Evolutionary conservation across 2,329 filamentous ascomycete genomes (phyloP), one percentile per base, ranked within the genome.

Genomic region (Nemania sp.): DNA sequence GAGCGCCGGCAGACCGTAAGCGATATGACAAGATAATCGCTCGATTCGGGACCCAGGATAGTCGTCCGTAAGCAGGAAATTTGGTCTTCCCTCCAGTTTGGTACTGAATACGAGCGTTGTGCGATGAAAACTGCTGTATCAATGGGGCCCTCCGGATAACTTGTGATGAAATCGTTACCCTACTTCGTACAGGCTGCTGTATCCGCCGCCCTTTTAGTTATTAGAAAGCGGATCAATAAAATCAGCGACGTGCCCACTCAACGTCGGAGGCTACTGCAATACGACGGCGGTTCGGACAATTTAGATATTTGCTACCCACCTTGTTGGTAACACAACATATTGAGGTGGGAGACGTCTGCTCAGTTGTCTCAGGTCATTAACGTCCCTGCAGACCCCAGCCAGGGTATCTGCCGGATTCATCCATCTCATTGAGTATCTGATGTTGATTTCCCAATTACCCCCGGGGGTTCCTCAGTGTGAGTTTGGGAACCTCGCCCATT

Each of bases 241-340:
- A 49, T 18, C 43, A 46, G 54, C 49, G 10, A 54, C 35, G 54
- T 45, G 55, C 20, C 54, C 47, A 20, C 47, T 18, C 39, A 32
- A 17, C 45, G 13, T 32, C 29, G 45, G 45, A 46, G 55, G 34
- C 42, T 55, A 25, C 58, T 58, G 59, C 59, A 61, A 61, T 64
- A 37, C 61, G 51, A 64, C 61, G 21, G 34, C 58, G 58, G 61
- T 54, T 64, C 61, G 61, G 61, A 63, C 57, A 58, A 61, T 60
- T 63, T 57, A 40, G n/a, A n/a, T 46, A 50, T 56, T 48, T 62
- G 37, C 57, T 57, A 60, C 60, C 61, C 60, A 63, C 57, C 50
- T 48, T 39, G 47, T 62, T 62, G 59, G 54, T 50, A 62, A 34
- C 50, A 57, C 46, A 25, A 39, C 55, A 51, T n/a, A 20, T 12